These are phyloP conservation scores for Thuidium tamariscinum DNA, from an alignment of 225 moss, liverwort and hornwort species.

Conservation along the genomic window DNA sequence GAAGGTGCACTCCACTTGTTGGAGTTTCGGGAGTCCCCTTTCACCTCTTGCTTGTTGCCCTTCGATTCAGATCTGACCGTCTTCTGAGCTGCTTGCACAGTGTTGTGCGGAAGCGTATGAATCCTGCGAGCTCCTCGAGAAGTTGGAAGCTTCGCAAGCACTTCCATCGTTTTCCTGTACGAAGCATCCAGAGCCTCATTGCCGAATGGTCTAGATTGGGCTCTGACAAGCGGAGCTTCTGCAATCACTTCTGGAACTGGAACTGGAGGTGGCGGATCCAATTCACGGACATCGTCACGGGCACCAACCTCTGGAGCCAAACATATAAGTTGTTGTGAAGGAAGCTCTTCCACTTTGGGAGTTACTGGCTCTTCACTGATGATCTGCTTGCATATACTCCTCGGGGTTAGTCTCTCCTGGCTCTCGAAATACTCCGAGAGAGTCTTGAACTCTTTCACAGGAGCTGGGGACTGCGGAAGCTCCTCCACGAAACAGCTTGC, in stretches of 20 bases:
- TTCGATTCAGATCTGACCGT: conserved; percentile 3
- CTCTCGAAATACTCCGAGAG: conserved; percentile 12
- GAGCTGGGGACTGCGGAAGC: neutral
- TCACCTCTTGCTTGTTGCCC: conserved; percentile 9
- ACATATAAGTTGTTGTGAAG: neutral
- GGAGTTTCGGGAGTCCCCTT: neutral
- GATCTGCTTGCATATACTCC: neutral
- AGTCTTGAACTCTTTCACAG: conserved; percentile 1
- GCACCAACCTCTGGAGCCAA: neutral
- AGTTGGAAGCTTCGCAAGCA: conserved; percentile 15
- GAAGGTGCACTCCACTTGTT: neutral
- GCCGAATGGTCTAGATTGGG: neutral
- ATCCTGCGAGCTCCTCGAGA: conserved; percentile 1
- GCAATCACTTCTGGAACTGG: neutral
- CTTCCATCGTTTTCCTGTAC: conserved; percentile 21
- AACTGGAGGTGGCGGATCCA: neutral
- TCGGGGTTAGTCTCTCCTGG: neutral
- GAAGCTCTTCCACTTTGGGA: neutral
- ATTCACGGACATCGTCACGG: neutral
- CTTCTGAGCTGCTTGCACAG: neutral
- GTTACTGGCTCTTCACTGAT: neutral
- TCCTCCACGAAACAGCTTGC: neutral
- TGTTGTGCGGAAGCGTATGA: neutral
- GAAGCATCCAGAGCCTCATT: conserved; percentile 16
- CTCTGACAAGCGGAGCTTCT: neutral